phyloP scores from a whole-genome alignment of 176 grass and related monocot genomes.

The barley (Hordeum vulgare) region DNA sequence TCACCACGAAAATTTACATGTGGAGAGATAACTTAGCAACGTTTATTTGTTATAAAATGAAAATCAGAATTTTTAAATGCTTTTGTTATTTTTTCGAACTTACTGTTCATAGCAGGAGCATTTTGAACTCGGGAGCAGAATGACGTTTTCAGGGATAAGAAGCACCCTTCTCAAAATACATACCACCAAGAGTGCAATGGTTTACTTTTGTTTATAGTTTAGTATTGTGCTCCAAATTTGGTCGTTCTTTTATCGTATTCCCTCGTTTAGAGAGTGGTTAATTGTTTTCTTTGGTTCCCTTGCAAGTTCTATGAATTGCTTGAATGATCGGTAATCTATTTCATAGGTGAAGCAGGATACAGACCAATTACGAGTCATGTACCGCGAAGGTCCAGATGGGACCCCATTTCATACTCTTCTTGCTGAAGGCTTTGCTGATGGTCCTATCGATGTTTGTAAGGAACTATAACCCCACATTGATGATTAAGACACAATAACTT shows the following conservation, averaged over 20 bases:
- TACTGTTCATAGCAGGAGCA: no score
- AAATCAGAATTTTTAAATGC: no score
- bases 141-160: not conserved
- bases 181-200: not conserved
- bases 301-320: conserved; percentile 1
- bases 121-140: not conserved
- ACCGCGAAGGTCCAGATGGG: conserved; percentile 70
- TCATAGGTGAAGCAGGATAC: conserved; percentile 83
- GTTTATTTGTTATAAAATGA: not conserved
- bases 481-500: not conserved
- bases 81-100: no score
- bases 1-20: not conserved
- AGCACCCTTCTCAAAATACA: not conserved
- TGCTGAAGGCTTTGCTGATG: conserved; percentile 81
- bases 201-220: not conserved
- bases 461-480: not conserved
- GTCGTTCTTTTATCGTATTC: not conserved
- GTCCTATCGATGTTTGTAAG: conserved; percentile 97
- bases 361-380: conserved; percentile 76
- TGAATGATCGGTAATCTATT: not conserved
- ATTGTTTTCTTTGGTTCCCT: not conserved
- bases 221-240: not conserved
- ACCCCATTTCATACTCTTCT: conserved; percentile 87
- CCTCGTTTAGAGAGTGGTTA: not conserved
- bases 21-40: not conserved